Evolutionary conservation across 2,329 filamentous ascomycete species (phyloP), one percentile per base, ranked within the genome.

Genomic region (Diaporthe citrichinensis): DNA sequence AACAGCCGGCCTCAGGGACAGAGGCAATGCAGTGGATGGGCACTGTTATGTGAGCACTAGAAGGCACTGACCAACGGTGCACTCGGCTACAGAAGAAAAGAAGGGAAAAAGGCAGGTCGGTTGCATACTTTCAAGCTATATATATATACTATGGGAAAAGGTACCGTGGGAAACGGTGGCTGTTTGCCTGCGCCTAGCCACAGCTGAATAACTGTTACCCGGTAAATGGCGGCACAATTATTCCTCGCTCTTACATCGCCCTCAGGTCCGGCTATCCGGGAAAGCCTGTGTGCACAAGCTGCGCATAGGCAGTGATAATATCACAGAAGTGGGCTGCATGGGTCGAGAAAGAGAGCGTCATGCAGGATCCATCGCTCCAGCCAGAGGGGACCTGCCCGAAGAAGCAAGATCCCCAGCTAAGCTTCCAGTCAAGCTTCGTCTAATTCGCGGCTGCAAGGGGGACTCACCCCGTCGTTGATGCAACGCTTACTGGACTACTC

Each of bases 351-450:
- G 23, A 39, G n/a, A 39, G 65, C 46, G 46, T 68, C 46, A 68
- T 68, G 65, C 46, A 68, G 46, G 41, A 68, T 39, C 65, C 46
- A 53, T 51, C 44, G 46, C 62, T 53, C 31, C 23, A 53, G 46
- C 34, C 31, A 14, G 23, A 39, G 31, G 34, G 17, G 65, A 68
- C 65, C 65, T 68, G 65, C 65, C 65, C 49, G 46, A 68, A 39
- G 23, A n/a, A 68, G 46, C 23, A 68, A 68, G 65, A 53, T 41
- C 46, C 9, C 23, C 34, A 53, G 65, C 65, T 53, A 68, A 68
- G 46, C 65, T 68, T 68, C 65, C 15, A 14, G 46, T 68, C 46
- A 68, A 68, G 65, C 65, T 68, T 68, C 46, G 31, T 51, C 31
- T 41, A 39, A 53, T 55, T 20, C 53, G 25, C 25, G 53, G 53